Evolutionary conservation across 805 yeast genomes (phyloP).

Genomic region (Saturnispora galanensis): DNA sequence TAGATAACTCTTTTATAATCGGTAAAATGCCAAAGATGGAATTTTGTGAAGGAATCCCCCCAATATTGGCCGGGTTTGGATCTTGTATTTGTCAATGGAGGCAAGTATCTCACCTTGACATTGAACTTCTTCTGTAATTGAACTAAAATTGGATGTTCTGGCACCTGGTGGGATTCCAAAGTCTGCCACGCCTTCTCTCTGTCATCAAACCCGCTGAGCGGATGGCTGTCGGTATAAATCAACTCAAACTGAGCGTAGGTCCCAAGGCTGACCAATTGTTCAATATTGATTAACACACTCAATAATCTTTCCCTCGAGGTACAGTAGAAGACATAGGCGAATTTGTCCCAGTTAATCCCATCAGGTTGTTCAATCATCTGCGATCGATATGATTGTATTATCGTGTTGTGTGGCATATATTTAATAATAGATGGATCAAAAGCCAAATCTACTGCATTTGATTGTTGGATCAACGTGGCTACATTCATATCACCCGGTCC

Average conservation of each 20-base stretch:
- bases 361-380: conserved; percentile 6
- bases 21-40: conserved; percentile 39
- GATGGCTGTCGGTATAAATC: conserved; percentile 24
- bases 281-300: conserved; percentile 40
- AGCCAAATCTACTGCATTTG: background rate
- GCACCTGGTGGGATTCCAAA: too few species aligned
- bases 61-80: conserved; percentile 26
- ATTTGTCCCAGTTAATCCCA: conserved; percentile 31
- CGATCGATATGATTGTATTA: conserved; percentile 11
- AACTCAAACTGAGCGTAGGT: conserved; percentile 40
- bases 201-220: conserved; percentile 4
- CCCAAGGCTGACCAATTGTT: conserved; percentile 25
- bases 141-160: background rate
- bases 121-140: conserved; percentile 9
- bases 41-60: conserved; percentile 45
- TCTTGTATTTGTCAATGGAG: conserved; percentile 11
- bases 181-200: conserved; percentile 6
- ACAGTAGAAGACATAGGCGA: conserved; percentile 55
- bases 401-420: conserved; percentile 15
- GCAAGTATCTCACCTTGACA: conserved; percentile 25
- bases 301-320: conserved; percentile 43
- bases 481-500: too few species aligned
- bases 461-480: background rate
- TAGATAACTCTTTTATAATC: conserved; percentile 45
- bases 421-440: conserved; percentile 14